A percentile compares a stretch with the other conserved stretches of the same genome.
Conservation (phyloP, 257 asterid genomes). For the Solanum megistacrolobum region DNA sequence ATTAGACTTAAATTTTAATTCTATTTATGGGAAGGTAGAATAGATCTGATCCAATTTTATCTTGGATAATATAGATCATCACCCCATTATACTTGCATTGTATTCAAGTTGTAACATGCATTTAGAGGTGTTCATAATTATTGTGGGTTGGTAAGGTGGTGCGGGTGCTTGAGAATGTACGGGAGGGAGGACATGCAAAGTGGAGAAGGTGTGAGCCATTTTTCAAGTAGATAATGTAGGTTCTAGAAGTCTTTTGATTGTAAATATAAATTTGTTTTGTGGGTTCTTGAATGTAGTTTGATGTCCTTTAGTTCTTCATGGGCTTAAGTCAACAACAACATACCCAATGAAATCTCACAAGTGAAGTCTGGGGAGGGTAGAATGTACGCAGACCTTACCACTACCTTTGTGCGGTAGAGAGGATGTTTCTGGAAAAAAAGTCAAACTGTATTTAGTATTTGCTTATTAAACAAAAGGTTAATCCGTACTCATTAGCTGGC, state of each 20-base stretch:
- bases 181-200: not conserved
- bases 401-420: not conserved
- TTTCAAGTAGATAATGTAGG: not conserved
- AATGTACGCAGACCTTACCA: not conserved
- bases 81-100: not conserved
- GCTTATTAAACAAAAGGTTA: not conserved
- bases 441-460: not conserved
- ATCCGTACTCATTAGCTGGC: not conserved
- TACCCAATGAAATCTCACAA: not conserved
- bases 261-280: not conserved
- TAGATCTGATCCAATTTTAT: not conserved
- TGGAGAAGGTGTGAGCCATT: not conserved
- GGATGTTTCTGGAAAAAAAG: not conserved
- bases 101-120: not conserved
- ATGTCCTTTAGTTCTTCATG: not conserved
- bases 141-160: not conserved
- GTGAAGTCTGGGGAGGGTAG: not conserved
- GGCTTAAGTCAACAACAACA: not conserved
- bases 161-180: not conserved
- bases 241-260: not conserved
- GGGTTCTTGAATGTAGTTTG: not conserved
- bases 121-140: not conserved
- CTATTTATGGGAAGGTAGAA: not conserved
- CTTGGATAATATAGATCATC: not conserved
- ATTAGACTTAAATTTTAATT: not conserved